Conservation (phyloP, 2,329 filamentous ascomycete genomes). For the Calonectria montana region DNA sequence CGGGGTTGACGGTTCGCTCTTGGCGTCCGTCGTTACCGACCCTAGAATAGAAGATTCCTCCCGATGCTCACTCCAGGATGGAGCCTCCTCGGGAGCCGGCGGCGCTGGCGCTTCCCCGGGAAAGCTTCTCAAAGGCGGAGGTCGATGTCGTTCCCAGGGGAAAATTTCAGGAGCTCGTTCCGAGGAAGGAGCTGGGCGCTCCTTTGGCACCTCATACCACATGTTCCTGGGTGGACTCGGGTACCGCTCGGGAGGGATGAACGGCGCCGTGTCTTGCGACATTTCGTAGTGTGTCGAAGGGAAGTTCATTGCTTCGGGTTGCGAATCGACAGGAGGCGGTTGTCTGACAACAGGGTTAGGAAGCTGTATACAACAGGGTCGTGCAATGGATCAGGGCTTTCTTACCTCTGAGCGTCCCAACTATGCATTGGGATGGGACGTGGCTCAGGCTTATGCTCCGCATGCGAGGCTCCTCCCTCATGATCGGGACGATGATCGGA, state of each 20-base stretch:
- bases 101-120: constrained; percentile 30
- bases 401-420: constrained; percentile 69
- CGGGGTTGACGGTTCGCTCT: constrained; percentile 59
- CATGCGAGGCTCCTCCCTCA: constrained; percentile 27
- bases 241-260: constrained; percentile 80
- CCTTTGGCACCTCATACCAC: constrained; percentile 85
- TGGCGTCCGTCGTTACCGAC: constrained; percentile 41
- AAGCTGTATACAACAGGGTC: not conserved
- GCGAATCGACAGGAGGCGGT: constrained; percentile 73
- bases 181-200: constrained; percentile 63
- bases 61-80: constrained; percentile 26
- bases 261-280: constrained; percentile 80
- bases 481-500: constrained; percentile 30
- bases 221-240: constrained; percentile 87
- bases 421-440: constrained; percentile 46
- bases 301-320: constrained; percentile 87
- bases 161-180: constrained; percentile 79
- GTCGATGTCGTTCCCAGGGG: constrained; percentile 84
- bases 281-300: constrained; percentile 84
- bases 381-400: constrained; percentile 44
- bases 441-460: constrained; percentile 38
- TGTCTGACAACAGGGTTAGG: constrained; percentile 58
- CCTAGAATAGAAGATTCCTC: constrained; percentile 51
- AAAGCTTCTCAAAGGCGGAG: constrained; percentile 74
- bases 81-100: constrained; percentile 40